phyloP scores from a whole-genome alignment of 345 rosid species.

The Brassica incana region DNA sequence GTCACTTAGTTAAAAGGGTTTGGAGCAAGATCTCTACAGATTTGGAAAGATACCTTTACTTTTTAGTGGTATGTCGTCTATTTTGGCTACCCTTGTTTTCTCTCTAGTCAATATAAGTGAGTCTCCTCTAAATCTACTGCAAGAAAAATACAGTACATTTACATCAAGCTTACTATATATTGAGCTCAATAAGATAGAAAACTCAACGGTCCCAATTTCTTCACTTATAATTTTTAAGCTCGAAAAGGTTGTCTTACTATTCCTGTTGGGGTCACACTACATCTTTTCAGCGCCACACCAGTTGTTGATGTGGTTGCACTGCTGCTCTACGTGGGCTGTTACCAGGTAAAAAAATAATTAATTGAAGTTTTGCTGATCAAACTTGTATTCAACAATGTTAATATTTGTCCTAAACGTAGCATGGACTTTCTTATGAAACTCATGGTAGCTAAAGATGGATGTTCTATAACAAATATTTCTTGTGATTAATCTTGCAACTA shows the following conservation, averaged over 20 bases:
- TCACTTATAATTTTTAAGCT: background rate
- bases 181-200: background rate
- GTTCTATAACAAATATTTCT: background rate
- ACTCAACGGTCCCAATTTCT: background rate
- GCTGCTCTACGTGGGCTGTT: conserved; percentile 87
- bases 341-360: conserved; percentile 60
- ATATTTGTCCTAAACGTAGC: background rate
- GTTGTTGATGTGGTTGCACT: conserved; percentile 43
- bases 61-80: background rate
- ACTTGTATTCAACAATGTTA: background rate
- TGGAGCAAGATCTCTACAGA: background rate
- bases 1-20: background rate
- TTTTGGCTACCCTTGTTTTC: background rate
- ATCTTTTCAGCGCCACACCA: too few relatives aligned
- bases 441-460: background rate
- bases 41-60: background rate
- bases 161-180: conserved; percentile 1
- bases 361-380: conserved; percentile 13
- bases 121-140: background rate
- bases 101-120: background rate
- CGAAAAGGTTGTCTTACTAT: conserved; percentile 66
- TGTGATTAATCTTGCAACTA: conserved; percentile 41
- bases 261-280: conserved; percentile 47
- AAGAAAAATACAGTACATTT: background rate
- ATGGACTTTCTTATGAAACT: background rate